phyloP scores from a whole-genome alignment of 306 rosid species.

The Malus sieversii region DNA sequence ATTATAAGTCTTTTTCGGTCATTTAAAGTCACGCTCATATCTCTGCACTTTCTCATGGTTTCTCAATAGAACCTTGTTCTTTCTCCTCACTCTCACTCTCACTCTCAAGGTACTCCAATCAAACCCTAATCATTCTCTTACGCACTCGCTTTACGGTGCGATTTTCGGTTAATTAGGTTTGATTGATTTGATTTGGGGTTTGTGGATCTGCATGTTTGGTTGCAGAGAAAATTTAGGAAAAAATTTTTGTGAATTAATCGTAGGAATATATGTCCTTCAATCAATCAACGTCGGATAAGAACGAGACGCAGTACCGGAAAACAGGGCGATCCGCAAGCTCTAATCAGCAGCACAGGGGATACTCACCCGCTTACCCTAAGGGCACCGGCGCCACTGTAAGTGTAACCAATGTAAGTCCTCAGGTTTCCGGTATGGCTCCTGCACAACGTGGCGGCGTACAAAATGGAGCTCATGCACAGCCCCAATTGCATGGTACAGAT shows the following conservation, averaged over 20 bases:
- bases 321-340: conserved; percentile 68
- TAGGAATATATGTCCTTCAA: conserved; percentile 93
- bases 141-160: neutral
- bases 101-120: conserved; percentile 34
- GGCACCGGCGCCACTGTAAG: conserved; percentile 33
- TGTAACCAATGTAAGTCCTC: conserved; percentile 39
- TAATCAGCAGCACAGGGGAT: conserved; percentile 62
- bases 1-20: too few species aligned
- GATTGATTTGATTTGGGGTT: neutral
- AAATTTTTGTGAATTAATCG: conserved; percentile 28
- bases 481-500: conserved; percentile 54
- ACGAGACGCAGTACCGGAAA: conserved; percentile 52
- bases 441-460: conserved; percentile 28
- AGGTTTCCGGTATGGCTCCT: conserved; percentile 41
- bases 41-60: conserved; percentile 15
- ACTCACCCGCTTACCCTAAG: conserved; percentile 44
- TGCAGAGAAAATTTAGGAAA: too few species aligned
- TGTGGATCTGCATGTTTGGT: too few species aligned
- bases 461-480: conserved; percentile 59
- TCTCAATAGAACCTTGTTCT: conserved; percentile 55
- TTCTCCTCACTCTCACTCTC: conserved; percentile 24
- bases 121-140: neutral
- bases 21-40: too few species aligned
- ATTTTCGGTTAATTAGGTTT: neutral
- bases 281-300: conserved; percentile 88